phyloP scores from a whole-genome alignment of 345 rosid species.

The Draba incana region DNA sequence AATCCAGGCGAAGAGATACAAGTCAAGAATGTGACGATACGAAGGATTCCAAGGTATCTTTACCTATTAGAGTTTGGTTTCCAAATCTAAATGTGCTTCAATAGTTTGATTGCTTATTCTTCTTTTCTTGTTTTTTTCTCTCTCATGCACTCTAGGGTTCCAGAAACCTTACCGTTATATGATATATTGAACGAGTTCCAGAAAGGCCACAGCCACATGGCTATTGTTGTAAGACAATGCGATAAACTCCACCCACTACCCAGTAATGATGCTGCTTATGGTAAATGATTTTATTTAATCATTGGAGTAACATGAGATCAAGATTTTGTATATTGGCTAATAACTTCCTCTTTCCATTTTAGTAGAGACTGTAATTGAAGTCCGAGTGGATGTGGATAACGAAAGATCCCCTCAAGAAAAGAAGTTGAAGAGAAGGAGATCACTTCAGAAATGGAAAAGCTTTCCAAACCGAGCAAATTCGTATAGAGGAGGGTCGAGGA shows the following conservation, averaged over 20 bases:
- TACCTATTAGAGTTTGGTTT: constrained; percentile 1
- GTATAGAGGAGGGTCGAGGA: constrained; percentile 44
- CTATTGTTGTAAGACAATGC: constrained; percentile 71
- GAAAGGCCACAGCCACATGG: constrained; percentile 99
- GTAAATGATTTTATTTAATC: constrained; percentile 5
- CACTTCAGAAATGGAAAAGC: constrained; percentile 84
- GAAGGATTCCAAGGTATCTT: constrained; percentile 82
- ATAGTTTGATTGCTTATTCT: constrained; percentile 23
- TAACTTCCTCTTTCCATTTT: background rate
- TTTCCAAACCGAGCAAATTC: constrained; percentile 58
- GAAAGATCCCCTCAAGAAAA: constrained; percentile 54
- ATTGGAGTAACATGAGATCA: constrained; percentile 6
- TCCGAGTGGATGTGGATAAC: constrained; percentile 60
- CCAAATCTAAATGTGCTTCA: constrained; percentile 26
- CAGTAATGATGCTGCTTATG: constrained; percentile 6
- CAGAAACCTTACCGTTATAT: constrained; percentile 79
- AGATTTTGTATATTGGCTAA: constrained; percentile 6
- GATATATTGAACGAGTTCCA: constrained; percentile 98
- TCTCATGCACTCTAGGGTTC: constrained; percentile 54
- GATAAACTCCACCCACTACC: constrained; percentile 45
- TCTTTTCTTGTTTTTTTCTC: constrained; percentile 6
- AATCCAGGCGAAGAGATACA: constrained; percentile 82
- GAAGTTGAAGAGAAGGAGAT: constrained; percentile 55
- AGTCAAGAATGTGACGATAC: constrained; percentile 80
- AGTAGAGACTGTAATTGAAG: constrained; percentile 56